Base-by-base conservation (phyloP, 164 flowering plant species). In the Annona squamosa region DNA sequence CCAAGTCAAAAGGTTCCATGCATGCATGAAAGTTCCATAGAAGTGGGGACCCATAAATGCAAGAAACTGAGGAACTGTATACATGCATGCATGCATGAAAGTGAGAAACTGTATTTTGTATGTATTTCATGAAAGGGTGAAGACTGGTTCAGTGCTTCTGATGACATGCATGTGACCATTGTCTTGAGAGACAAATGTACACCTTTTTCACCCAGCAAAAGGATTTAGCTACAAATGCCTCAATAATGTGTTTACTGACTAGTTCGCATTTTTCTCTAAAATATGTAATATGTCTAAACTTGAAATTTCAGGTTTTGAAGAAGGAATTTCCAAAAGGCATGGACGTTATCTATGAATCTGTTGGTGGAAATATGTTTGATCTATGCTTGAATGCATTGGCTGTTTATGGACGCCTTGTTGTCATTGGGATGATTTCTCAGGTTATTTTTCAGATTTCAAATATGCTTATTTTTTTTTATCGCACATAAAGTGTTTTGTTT, bases 381-480 rank as follows among this genome's bases (percentile, higher is more conserved):
- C 56, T 88, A 72, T 95, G 99, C 85, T 79, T 95, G 78, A 92
- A 95, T 84, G 98, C 99, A 26, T 74, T 95, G 80, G 96, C 97
- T 26, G 81, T 86, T 19, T 83, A 86, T 81, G 99, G 99, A 65
- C 87, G 88, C 63, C 89, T 95, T 57, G 84, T 95, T 79, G 92
- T 95, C 68, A 92, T 95, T 73, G 99, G 99, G 74, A 95, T 95
- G 99, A 92, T 95, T 72, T 95, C 99, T 77, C 96, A 95, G 99
- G 99, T 94, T 75, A 4, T 41, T 70, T 72, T 42, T 37, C 6
- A 13, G 3, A 10, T 44, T 65, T 57, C 65, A 61, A 57, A 66
- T 64, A 47, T 13, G 10, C 7, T 46, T 5, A 44, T 45, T 43
- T 44, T 18, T 67, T 67, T 5, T 45, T 42, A 26, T 26, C 9